Evolutionary conservation across 2,329 filamentous ascomycete species (phyloP), one percentile per base, ranked within the genome.

Genomic region (Xylaria sp.): DNA sequence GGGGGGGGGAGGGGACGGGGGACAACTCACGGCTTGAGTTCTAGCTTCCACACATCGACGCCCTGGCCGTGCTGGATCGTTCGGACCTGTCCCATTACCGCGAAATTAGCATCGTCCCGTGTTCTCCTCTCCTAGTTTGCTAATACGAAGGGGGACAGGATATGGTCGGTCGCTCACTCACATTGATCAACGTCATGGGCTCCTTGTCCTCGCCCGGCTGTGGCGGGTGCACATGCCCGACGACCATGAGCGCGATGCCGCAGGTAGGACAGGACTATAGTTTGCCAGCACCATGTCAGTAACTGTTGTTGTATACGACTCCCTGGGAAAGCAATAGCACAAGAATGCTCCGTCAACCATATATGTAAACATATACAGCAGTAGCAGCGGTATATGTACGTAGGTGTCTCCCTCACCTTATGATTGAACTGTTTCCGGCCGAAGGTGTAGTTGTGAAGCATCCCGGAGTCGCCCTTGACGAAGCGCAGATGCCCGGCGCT

Each of bases 261-360:
- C 82, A 85, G 2, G 61, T 74, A 5, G 75, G 62, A 59, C 82
- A 85, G 61, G 83, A 84, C 79, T 82, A 21, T 2, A 51, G n/a
- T 9, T 4, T 16, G 17, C 43, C 46, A 42, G 40, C 21, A 50
- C 54, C 43, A 48, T 18, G 39, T 59, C 39, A 57, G 42, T 22
- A 40, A 26, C 20, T 9, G 48, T 48, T 20, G 4, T 18, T 8
- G 29, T 34, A 22, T 26, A 18, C 13, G 8, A 11, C 17, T n/a
- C n/a, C n/a, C n/a, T n/a, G n/a, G n/a, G n/a, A n/a, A n/a, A n/a
- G n/a, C n/a, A n/a, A n/a, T n/a, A n/a, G n/a, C n/a, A n/a, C n/a
- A n/a, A n/a, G n/a, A n/a, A n/a, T n/a, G n/a, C n/a, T n/a, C n/a
- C n/a, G n/a, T n/a, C n/a, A n/a, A n/a, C n/a, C n/a, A n/a, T n/a